Conservation (phyloP, 331 rosid species). For the Acacia pycnantha region DNA sequence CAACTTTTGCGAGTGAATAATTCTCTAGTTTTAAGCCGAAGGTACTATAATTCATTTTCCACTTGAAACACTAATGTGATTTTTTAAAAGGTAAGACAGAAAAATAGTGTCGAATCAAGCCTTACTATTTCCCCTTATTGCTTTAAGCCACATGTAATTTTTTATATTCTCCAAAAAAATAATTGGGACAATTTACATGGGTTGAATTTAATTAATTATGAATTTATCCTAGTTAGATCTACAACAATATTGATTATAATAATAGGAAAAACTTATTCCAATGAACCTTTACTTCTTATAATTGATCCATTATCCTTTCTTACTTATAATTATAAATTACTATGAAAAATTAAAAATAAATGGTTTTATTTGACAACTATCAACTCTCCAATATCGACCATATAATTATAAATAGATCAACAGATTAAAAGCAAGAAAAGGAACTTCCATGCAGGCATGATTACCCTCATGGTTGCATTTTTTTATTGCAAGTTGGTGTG, state of each 20-base stretch:
- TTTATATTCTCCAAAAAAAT: background rate
- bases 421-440: background rate
- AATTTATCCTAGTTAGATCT: too few relatives aligned
- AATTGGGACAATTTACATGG: too few relatives aligned
- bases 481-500: background rate
- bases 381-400: background rate
- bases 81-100: too few relatives aligned
- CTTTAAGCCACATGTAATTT: background rate
- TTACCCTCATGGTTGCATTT: background rate
- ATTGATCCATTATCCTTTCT: background rate
- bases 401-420: background rate
- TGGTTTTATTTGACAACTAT: too few relatives aligned
- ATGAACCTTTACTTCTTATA: background rate
- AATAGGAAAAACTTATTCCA: background rate
- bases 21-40: too few relatives aligned
- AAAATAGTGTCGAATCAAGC: too few relatives aligned
- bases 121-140: too few relatives aligned
- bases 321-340: background rate
- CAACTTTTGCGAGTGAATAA: too few relatives aligned
- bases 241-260: too few relatives aligned
- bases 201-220: too few relatives aligned
- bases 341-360: background rate
- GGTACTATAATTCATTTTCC: too few relatives aligned
- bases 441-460: background rate
- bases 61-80: too few relatives aligned